Conservation (phyloP, 257 asterid genomes). For the Eucommia ulmoides region DNA sequence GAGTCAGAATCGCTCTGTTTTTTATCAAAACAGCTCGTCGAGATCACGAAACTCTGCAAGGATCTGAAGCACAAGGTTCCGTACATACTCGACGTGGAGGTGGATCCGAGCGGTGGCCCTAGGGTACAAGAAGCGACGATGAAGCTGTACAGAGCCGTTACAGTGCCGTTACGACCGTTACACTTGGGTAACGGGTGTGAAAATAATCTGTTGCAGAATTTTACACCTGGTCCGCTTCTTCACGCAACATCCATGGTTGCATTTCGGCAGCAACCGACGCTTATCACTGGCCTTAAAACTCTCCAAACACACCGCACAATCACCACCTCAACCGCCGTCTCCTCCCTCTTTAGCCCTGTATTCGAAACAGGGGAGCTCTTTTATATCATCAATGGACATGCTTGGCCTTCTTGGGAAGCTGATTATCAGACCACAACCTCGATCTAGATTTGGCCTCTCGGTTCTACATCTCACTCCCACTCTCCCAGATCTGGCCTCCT, state of each 20-base stretch:
- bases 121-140: constrained; percentile 84
- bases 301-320: constrained; percentile 3
- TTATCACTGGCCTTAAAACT: background rate
- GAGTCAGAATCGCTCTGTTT: constrained; percentile 69
- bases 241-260: too few species aligned
- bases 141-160: constrained; percentile 60
- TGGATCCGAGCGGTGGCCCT: constrained; percentile 87
- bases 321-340: background rate
- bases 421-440: too few species aligned
- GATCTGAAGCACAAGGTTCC: constrained; percentile 79
- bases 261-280: background rate
- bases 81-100: constrained; percentile 59
- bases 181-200: too few species aligned
- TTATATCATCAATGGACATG: background rate
- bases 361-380: background rate
- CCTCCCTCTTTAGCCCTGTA: background rate
- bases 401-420: background rate
- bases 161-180: too few species aligned
- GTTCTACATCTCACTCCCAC: too few species aligned
- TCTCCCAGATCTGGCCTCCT: too few species aligned
- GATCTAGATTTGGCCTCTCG: too few species aligned
- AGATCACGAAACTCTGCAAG: constrained; percentile 51
- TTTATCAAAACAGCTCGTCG: constrained; percentile 50
- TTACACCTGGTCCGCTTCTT: too few species aligned
- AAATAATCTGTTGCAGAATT: too few species aligned